phyloP scores from a whole-genome alignment of 148 eudicot genomes.

The Rhododendron kiyosumense region DNA sequence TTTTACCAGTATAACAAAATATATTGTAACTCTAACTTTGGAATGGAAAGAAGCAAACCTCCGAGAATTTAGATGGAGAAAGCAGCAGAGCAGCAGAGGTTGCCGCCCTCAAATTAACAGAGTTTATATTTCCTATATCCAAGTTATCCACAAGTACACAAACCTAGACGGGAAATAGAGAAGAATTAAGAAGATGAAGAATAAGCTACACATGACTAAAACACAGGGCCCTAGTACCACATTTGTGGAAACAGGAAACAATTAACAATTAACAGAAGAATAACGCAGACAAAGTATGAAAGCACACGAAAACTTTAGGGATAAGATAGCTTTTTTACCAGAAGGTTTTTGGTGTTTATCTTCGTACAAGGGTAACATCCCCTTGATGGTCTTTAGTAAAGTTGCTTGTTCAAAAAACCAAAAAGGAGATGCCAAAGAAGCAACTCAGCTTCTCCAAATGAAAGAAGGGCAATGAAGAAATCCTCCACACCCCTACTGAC shows the following conservation, averaged over 20 bases:
- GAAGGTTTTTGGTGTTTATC: not conserved
- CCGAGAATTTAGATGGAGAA: slow-evolving; percentile 63
- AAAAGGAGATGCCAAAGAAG: not conserved
- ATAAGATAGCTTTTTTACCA: not conserved
- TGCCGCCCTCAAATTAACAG: slow-evolving; percentile 70
- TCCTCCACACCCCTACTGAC: not conserved
- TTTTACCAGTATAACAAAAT: not conserved
- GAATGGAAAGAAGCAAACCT: slow-evolving; percentile 44
- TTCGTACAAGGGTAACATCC: not conserved
- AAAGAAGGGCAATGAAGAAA: not conserved
- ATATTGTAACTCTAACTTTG: not conserved
- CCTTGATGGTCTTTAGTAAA: not conserved
- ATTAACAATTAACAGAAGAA: not conserved
- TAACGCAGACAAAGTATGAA: not conserved
- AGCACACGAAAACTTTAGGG: not conserved
- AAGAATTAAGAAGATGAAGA: not conserved
- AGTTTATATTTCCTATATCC: slow-evolving; percentile 53
- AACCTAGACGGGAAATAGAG: slow-evolving; percentile 36
- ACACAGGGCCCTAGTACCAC: not conserved
- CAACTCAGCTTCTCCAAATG: not conserved
- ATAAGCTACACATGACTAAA: not conserved
- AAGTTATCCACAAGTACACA: slow-evolving; percentile 57
- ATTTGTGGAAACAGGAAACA: not conserved
- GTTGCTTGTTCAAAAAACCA: not conserved
- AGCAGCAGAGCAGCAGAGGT: slow-evolving; percentile 79